Conservation (phyloP, 2,329 filamentous ascomycete species). For the Helotiales sp. region DNA sequence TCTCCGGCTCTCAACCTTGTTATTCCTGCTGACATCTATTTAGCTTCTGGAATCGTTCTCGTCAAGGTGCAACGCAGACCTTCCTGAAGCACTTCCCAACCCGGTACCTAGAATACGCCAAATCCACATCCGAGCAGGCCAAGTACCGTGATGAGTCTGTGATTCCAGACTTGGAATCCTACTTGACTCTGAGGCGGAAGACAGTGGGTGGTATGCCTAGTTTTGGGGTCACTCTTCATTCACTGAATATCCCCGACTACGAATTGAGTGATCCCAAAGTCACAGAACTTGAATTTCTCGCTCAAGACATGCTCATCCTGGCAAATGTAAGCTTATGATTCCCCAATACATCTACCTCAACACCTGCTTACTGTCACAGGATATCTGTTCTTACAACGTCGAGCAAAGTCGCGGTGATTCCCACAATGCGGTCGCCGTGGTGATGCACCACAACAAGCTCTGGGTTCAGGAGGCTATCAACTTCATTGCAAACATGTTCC, state of each 20-base stretch:
- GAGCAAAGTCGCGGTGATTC: neutral
- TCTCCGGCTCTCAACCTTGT: neutral
- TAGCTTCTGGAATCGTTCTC: neutral
- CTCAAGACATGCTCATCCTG: neutral
- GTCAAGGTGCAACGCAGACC: neutral
- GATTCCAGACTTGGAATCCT: neutral
- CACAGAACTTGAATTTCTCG: neutral
- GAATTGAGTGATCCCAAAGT: neutral
- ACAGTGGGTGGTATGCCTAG: neutral
- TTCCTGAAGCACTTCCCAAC: neutral
- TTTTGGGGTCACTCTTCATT: neutral
- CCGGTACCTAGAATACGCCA: neutral
- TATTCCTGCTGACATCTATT: neutral
- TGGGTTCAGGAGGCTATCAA: neutral
- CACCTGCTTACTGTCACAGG: neutral
- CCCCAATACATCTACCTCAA: neutral
- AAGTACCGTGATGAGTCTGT: neutral
- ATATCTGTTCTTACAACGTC: constrained; percentile 1
- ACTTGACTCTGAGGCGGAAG: neutral
- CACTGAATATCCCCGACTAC: neutral
- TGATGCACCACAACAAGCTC: neutral
- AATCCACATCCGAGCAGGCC: neutral
- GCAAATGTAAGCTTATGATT: neutral
- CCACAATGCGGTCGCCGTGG: neutral
- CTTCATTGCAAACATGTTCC: neutral